phyloP scores from a whole-genome alignment of 345 rosid species.

The Sonneratia alba region DNA sequence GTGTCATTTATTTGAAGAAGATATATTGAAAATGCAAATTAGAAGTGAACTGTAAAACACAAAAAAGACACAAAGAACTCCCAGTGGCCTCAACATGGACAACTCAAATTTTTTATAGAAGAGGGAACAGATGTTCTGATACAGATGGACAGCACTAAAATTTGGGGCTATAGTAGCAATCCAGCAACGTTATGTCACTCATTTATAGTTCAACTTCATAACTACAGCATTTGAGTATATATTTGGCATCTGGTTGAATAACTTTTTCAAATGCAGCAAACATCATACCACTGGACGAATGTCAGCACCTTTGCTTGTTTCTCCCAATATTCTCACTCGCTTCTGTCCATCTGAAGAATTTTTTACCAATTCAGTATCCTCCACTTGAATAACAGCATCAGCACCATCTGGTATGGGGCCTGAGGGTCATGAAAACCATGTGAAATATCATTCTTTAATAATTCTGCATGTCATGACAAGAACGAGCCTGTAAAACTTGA shows the following conservation, averaged over 20 bases:
- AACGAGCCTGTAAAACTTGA: not conserved
- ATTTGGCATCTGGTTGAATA: not conserved
- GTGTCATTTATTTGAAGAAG: not conserved
- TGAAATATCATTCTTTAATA: not conserved
- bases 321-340: constrained; percentile 56
- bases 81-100: not conserved
- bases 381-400: constrained; percentile 95
- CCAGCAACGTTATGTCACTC: not conserved
- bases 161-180: not conserved
- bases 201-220: not conserved
- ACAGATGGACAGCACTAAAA: not conserved
- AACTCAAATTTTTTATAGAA: not conserved
- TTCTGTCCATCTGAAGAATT: constrained; percentile 26
- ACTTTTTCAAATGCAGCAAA: not conserved
- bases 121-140: not conserved
- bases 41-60: not conserved
- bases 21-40: not conserved
- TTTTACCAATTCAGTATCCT: constrained; percentile 52
- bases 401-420: constrained; percentile 98
- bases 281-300: constrained; percentile 89
- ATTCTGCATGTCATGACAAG: not conserved
- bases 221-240: not conserved
- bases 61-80: not conserved
- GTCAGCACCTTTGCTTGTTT: constrained; percentile 57
- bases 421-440: constrained; percentile 14